Percentiles rank a stretch among this genome's conserved stretches.
These are phyloP conservation scores for Cladosporium sp. DNA, from an alignment of 2,329 filamentous ascomycete genomes.

Conservation along the genomic window DNA sequence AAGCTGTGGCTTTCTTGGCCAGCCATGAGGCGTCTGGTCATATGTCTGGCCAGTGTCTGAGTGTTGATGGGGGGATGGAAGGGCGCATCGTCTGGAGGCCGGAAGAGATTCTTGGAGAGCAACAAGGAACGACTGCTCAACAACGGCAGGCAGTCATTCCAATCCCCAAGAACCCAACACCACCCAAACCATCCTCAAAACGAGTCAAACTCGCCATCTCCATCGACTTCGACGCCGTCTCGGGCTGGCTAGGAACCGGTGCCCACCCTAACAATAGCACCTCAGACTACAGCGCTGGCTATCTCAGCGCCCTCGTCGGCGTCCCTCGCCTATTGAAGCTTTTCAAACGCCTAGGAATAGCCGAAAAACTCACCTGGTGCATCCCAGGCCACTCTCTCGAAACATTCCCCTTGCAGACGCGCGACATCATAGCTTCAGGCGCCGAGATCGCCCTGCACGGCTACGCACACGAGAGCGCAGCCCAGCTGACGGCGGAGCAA, in stretches of 20 bases:
- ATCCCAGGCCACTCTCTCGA: slow-evolving; percentile 58
- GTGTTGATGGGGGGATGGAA: slow-evolving; percentile 51
- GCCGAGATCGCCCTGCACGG: slow-evolving; percentile 51
- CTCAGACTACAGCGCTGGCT: slow-evolving; percentile 53
- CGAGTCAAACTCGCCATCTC: slow-evolving; percentile 39
- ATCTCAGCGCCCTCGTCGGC: slow-evolving; percentile 55
- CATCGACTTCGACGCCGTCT: slow-evolving; percentile 56
- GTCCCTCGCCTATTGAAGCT: slow-evolving; percentile 53
- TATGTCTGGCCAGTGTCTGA: slow-evolving; percentile 52
- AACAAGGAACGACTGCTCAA: neutral
- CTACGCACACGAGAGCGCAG: slow-evolving; percentile 46
- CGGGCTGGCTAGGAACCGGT: slow-evolving; percentile 58
- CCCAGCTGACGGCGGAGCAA: slow-evolving; percentile 45
- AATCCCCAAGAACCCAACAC: slow-evolving; percentile 3
- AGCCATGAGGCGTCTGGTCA: slow-evolving; percentile 50
- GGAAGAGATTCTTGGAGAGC: slow-evolving; percentile 33
- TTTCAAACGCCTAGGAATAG: slow-evolving; percentile 49
- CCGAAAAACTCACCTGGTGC: slow-evolving; percentile 56
- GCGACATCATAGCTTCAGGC: slow-evolving; percentile 49
- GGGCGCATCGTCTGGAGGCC: slow-evolving; percentile 48
- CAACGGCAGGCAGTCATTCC: neutral
- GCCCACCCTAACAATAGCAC: slow-evolving; percentile 50
- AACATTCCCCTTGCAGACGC: slow-evolving; percentile 51
- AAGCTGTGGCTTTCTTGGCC: slow-evolving; percentile 47
- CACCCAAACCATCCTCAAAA: slow-evolving; percentile 13